Evolutionary conservation across 1,284 basidiomycete species (phyloP), one percentile per base, ranked within the genome.

Genomic region (Sporisorium exsertum): DNA sequence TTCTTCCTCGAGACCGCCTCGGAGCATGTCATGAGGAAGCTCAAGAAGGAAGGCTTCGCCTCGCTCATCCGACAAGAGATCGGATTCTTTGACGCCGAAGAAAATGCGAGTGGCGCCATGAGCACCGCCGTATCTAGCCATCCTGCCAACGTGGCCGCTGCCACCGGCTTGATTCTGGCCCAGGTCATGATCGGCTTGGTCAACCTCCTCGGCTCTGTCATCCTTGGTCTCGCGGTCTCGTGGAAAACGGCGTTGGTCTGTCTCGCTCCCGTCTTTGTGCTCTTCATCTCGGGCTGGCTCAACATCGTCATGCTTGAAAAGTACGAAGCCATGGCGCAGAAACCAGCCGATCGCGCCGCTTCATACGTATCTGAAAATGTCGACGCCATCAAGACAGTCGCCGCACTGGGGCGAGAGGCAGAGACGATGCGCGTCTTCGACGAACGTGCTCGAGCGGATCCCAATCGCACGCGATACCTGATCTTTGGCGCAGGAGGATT

Each of bases 311-410:
- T 83, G 46, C 79, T 84, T 20, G 80, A 84, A 47, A 81, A 81
- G 29, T 80, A 77, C 46, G 86, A 86, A 46, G 67, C 77, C 22
- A 78, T 83, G 22, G 79, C 76, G 1, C 73, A 86, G 58, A 72
- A 81, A 46, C 80, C 81, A 13, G 67, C 82, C 5, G 78, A 82
- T 32, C 66, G 70, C 15, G 83, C 82, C 1, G 76, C 82, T 6
- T 66, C 82, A 0, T 87, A 84, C 59, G 82, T 87, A 13, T 78
- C 83, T n/a, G 87, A 88, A 58, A 77, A 86, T 15, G 85, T 87
- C 26, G 87, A 87, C 55, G 84, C 85, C 6, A 86, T 87, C 49
- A 79, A 83, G 68, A 85, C 86, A 0, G 85, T 87, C 10, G 81
- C 86, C 5, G 84, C 87, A 1, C 79, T 87, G 9, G 86, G 87